Evolutionary conservation across 2,329 filamentous ascomycete species (phyloP), one percentile per base, ranked within the genome.

Genomic region (Zymoseptoria brevis): DNA sequence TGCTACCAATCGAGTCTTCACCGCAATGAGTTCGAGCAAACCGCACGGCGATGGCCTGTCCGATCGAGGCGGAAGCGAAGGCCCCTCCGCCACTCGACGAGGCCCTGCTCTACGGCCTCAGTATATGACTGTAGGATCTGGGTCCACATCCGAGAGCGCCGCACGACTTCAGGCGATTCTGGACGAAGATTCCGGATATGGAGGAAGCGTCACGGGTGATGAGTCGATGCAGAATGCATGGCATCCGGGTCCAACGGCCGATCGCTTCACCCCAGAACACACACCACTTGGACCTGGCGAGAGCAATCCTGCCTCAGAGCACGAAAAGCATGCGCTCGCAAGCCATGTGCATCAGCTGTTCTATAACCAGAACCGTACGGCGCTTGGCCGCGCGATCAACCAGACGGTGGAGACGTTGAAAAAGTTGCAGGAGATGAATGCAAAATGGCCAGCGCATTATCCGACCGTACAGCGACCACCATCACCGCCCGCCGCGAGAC

Each of bases 391-490:
- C 60, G 88, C 91, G 13, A 96, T 99, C 71, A 89, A 87, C 69
- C 85, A 86, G 66, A 93, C 92, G 8, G 84, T 96, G 59, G 90
- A 96, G 61, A 84, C 90, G 1, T 77, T 99, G 64, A 87, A 88
- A 73, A 85, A 84, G 60, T 81, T 99, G 59, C 92, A 96, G 74
- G 83, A 92, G 63, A 94, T 90, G 82, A 99, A 99, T 70, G 79
- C 87, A 13, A 83, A 86, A 70, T 97, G 94, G 94, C 94, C 94
- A 1, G 93, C 92, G 30, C 89, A 95, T 72, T 99, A 99, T 73
- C 94, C 94, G 56, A 90, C 92, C 1, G 86, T 93, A 2, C 86
- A 90, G 71, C 80, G 85, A 64, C 72, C 83, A 35, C 80, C 83
- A 56, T 66, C 68, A 4, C 63, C 72, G 66, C 66, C 70, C 5